Conservation (phyloP, 2,329 filamentous ascomycete genomes). For the Fusarium humuli region DNA sequence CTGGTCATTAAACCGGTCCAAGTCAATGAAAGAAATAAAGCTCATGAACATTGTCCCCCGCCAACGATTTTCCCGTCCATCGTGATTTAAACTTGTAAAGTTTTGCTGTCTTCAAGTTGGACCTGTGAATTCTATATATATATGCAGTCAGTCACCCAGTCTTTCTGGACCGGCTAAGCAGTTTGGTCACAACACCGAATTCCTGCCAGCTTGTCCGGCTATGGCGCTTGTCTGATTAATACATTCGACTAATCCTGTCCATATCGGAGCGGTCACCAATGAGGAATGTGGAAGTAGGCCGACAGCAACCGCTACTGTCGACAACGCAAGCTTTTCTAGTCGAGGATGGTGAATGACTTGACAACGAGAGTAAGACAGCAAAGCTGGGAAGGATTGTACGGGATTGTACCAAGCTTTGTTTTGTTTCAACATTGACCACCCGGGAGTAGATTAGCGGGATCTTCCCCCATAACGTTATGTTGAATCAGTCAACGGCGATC, state of each 20-base stretch:
- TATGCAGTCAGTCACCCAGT: not conserved
- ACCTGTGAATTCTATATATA: not conserved
- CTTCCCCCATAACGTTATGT: not conserved
- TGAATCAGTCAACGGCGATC: not conserved
- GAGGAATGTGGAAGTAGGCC: slow-evolving; percentile 1
- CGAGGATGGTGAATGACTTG: not conserved
- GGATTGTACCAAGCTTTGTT: slow-evolving; percentile 1
- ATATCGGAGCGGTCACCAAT: not conserved
- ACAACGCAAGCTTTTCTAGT: not conserved
- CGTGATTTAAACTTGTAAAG: not conserved
- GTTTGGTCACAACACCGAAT: not conserved
- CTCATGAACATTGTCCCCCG: slow-evolving; percentile 52
- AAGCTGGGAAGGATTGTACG: not conserved
- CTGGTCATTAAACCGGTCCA: slow-evolving; percentile 42
- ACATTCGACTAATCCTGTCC: not conserved
- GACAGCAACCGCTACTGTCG: not conserved
- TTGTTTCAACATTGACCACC: not conserved
- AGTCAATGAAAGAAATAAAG: slow-evolving; percentile 53
- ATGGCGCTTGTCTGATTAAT: not conserved
- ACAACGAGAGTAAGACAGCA: not conserved
- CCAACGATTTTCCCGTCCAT: slow-evolving; percentile 14
- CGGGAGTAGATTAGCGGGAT: not conserved
- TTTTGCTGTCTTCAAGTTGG: not conserved
- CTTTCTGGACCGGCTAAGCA: not conserved
- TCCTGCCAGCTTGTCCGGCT: not conserved